Percentiles rank a stretch among this genome's conserved stretches.
phyloP scores from a whole-genome alignment of 1,284 basidiomycete genomes.

The Trichosporon sp. region DNA sequence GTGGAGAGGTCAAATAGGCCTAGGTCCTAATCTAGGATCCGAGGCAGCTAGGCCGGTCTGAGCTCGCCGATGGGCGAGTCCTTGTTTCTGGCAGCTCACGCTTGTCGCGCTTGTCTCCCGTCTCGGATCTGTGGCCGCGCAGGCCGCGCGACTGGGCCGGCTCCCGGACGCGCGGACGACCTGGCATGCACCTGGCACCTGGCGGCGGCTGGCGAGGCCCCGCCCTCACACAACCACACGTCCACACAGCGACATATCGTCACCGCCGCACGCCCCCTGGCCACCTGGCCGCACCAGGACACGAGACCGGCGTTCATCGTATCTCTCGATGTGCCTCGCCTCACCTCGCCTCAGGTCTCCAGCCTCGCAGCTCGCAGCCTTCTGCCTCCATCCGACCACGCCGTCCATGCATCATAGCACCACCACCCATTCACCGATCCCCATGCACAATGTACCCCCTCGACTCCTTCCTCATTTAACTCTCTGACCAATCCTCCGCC shows the following conservation, averaged over 20 bases:
- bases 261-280: background rate
- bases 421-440: background rate
- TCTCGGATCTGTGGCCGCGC: background rate
- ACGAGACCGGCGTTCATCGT: background rate
- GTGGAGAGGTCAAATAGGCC: background rate
- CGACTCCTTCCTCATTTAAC: background rate
- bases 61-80: background rate
- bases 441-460: background rate
- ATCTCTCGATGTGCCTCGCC: background rate
- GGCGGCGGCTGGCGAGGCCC: background rate
- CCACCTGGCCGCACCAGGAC: background rate
- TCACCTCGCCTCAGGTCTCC: background rate
- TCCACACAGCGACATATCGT: background rate
- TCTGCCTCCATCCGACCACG: background rate
- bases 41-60: background rate
- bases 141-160: background rate
- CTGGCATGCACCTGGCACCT: background rate
- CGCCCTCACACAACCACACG: background rate
- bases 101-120: background rate
- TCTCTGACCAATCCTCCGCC: background rate
- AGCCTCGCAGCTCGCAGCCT: background rate
- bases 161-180: background rate
- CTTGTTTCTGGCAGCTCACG: background rate
- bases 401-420: background rate
- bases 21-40: background rate